phyloP scores from a whole-genome alignment of 106 monocot species.

The Narthecium ossifragum region DNA sequence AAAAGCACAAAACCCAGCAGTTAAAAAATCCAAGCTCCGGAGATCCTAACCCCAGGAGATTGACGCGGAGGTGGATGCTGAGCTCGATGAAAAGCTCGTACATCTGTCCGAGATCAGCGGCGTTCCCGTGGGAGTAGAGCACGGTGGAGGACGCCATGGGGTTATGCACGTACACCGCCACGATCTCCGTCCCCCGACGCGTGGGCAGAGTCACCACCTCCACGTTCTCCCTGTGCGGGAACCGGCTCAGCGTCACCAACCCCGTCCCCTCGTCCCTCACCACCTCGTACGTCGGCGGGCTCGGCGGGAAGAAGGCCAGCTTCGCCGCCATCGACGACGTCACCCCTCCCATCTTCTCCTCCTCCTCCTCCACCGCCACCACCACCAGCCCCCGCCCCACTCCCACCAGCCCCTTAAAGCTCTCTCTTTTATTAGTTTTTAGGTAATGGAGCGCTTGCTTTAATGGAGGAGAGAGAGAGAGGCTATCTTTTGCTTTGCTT shows the following conservation, averaged over 20 bases:
- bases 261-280: not conserved
- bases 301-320: slow-evolving; percentile 12
- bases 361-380: not conserved
- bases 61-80: slow-evolving; percentile 9
- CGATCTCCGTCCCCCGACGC: not conserved
- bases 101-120: slow-evolving; percentile 10
- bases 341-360: slow-evolving; percentile 6
- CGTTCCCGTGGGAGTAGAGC: slow-evolving; percentile 10
- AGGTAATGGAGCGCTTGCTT: not conserved
- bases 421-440: not conserved
- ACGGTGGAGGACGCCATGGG: slow-evolving; percentile 1
- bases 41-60: slow-evolving; percentile 10
- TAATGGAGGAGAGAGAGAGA: not conserved
- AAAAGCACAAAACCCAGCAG: too few relatives aligned
- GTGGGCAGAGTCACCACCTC: not conserved
- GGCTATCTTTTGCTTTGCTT: not conserved
- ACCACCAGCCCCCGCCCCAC: not conserved
- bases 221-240: not conserved
- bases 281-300: slow-evolving; percentile 10
- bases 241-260: not conserved
- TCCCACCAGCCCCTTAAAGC: not conserved
- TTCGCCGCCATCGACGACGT: slow-evolving; percentile 11
- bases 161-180: not conserved
- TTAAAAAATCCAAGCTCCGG: too few relatives aligned
- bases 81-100: slow-evolving; percentile 11